Evolutionary conservation across 257 asterid species (phyloP), one percentile per base, ranked within the genome.

Genomic region (Nyctanthes arbortristis): DNA sequence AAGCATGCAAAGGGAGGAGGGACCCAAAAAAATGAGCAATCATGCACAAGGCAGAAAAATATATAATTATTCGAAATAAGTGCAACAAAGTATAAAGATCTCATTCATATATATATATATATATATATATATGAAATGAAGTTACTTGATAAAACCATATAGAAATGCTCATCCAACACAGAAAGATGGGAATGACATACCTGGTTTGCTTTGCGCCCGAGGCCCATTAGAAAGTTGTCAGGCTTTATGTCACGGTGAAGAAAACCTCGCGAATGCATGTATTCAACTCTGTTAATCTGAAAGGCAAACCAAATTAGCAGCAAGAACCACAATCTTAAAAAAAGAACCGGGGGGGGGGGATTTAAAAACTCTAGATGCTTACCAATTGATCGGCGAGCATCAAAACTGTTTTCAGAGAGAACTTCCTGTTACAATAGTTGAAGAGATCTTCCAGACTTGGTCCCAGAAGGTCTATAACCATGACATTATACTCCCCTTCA

Each of bases 221-320:
- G 82, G 75, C 98, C 98, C 98, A 92, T 92, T 75, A 90, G 79
- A 75, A 90, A 92, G 67, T 88, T 90, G 79, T 90, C 97, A 34
- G 98, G 98, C 88, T 92, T 92, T 79, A 92, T 88, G 78, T 90
- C 97, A 57, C 98, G 97, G 74, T 92, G 98, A 81, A 92, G 98
- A 83, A 92, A 90, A 78, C 97, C 95, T 82, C 98, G 85, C 12
- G 98, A 87, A 67, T 92, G 98, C 91, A 88, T 84, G 83, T 92
- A 90, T 69, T 92, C 97, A 75, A 90, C 97, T 84, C 98, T 90
- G 78, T 90, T 92, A 70, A 92, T 88, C 97, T 92, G 76, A 49
- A 80, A 55, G 63, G 14, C 63, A 77, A 55, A 32, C 45, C 68
- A 45, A 61, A 11, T 29, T 11, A 61, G 68, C 49, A 68, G 43